Evolutionary conservation across 2,329 filamentous ascomycete species (phyloP).

Genomic region (Tolypocladium sp.): DNA sequence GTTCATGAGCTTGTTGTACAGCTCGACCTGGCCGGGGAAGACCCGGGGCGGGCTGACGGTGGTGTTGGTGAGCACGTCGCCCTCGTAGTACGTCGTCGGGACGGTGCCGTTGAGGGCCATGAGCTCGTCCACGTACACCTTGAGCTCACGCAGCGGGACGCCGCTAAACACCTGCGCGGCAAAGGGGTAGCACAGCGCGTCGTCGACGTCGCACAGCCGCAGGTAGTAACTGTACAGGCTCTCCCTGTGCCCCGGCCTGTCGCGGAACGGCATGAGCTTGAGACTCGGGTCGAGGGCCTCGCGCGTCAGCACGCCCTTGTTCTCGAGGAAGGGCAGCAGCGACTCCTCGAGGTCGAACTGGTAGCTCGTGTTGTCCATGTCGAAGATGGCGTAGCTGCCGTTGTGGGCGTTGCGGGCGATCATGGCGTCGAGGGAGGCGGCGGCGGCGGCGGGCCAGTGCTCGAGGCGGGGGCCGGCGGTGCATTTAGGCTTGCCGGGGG

Average conservation of each 20-base stretch:
- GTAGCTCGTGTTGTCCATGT: slow-evolving; percentile 37
- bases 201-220: slow-evolving; percentile 31
- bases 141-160: slow-evolving; percentile 32
- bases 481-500: background rate
- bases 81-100: slow-evolving; percentile 25
- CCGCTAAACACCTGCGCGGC: slow-evolving; percentile 31
- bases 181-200: slow-evolving; percentile 32
- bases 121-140: slow-evolving; percentile 36
- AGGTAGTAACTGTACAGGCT: slow-evolving; percentile 35
- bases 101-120: slow-evolving; percentile 31
- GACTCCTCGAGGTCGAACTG: slow-evolving; percentile 33
- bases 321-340: slow-evolving; percentile 32
- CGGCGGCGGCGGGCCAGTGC: slow-evolving; percentile 28
- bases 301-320: slow-evolving; percentile 28
- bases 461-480: slow-evolving; percentile 4
- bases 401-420: slow-evolving; percentile 26
- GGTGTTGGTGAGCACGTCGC: slow-evolving; percentile 16
- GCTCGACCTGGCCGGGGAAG: slow-evolving; percentile 30
- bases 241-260: slow-evolving; percentile 26
- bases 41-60: slow-evolving; percentile 24
- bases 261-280: slow-evolving; percentile 31
- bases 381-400: slow-evolving; percentile 28
- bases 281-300: slow-evolving; percentile 29
- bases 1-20: slow-evolving; percentile 31
- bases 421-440: slow-evolving; percentile 24